phyloP scores from a whole-genome alignment of 257 asterid genomes.

The Ligustrum vulgare region DNA sequence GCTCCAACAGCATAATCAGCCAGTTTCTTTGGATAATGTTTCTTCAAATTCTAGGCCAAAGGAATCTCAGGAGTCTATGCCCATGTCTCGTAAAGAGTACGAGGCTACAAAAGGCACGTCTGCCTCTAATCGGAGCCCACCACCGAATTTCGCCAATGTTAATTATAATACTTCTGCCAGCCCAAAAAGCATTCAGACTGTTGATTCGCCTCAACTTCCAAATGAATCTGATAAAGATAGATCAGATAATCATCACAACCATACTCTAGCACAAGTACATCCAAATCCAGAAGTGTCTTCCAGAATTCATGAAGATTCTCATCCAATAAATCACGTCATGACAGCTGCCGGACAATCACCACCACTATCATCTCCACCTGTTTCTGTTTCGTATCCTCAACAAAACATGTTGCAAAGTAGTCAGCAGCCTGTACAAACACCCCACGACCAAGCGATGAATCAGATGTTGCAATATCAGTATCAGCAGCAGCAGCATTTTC shows the following conservation, averaged over 20 bases:
- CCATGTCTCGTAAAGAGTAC: constrained; percentile 34
- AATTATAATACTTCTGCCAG: constrained; percentile 11
- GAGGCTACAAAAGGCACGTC: constrained; percentile 26
- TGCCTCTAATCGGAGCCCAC: constrained; percentile 22
- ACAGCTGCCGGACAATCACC: constrained; percentile 28
- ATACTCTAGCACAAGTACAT: constrained; percentile 17
- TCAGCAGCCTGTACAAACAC: constrained; percentile 38
- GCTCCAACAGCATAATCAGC: constrained; percentile 21
- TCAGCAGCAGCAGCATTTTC: constrained; percentile 58
- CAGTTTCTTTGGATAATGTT: constrained; percentile 34
- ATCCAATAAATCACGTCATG: constrained; percentile 25
- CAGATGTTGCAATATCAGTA: constrained; percentile 62
- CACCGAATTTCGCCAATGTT: constrained; percentile 19
- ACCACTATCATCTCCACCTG: constrained; percentile 31
- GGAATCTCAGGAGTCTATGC: constrained; percentile 28
- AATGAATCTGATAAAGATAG: constrained; percentile 29
- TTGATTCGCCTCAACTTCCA: constrained; percentile 28
- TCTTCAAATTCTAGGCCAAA: constrained; percentile 36
- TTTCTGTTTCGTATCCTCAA: constrained; percentile 40
- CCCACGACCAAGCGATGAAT: constrained; percentile 34
- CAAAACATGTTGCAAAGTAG: constrained; percentile 23
- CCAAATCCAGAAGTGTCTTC: constrained; percentile 27
- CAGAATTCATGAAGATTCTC: constrained; percentile 26
- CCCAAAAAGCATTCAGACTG: constrained; percentile 24
- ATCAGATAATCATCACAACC: constrained; percentile 28